Evolutionary conservation across 2,329 filamentous ascomycete genomes (phyloP).

Genomic region (Ceratocystis albifundus): DNA sequence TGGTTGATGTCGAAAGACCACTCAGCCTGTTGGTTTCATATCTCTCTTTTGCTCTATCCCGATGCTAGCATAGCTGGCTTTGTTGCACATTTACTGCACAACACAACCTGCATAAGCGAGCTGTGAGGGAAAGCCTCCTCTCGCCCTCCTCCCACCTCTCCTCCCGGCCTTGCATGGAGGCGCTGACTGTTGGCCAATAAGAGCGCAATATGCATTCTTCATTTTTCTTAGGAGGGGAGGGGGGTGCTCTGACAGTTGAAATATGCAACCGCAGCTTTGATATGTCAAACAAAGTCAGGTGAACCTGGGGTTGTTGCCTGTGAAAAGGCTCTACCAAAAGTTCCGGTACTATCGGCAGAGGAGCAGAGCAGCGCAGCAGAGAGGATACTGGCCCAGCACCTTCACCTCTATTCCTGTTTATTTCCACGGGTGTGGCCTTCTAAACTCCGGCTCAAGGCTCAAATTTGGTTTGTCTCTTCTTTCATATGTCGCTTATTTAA

Average conservation of each 20-base stretch:
- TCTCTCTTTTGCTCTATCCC: background rate
- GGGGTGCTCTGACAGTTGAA: too few species aligned
- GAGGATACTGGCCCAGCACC: background rate
- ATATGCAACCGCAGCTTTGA: too few species aligned
- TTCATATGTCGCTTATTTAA: background rate
- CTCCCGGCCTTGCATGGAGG: background rate
- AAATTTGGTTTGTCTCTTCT: background rate
- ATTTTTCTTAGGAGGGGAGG: too few species aligned
- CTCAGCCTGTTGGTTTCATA: background rate
- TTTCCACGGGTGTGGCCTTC: background rate
- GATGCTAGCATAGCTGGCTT: background rate
- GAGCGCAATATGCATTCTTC: background rate
- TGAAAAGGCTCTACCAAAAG: background rate
- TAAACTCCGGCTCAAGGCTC: background rate
- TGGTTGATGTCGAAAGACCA: constrained; percentile 1
- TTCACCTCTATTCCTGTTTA: background rate
- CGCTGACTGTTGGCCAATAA: background rate
- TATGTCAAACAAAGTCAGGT: background rate
- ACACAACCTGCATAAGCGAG: background rate
- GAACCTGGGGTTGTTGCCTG: background rate
- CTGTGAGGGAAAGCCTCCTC: background rate
- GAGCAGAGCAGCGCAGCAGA: background rate
- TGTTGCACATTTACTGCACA: background rate
- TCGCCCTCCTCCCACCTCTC: background rate
- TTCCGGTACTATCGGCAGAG: background rate